Percentiles rank a stretch among this genome's conserved stretches.
Conservation (phyloP, 306 rosid genomes). For the Ceratonia siliqua region DNA sequence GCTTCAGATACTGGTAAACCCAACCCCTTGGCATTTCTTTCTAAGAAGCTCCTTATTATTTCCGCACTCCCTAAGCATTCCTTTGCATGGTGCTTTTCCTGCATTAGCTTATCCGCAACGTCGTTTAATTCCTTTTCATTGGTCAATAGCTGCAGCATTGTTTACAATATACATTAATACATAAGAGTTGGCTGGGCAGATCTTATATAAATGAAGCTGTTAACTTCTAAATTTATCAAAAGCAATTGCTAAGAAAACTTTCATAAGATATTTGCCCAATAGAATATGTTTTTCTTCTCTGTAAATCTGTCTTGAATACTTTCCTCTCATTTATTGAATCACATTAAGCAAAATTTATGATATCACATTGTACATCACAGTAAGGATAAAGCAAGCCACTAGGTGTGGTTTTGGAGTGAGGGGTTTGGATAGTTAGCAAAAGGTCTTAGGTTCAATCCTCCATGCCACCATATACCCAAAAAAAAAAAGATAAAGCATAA, state of each 20-base stretch:
- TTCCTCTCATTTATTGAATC: not conserved
- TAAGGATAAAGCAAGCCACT: no score
- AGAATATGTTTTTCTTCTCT: not conserved
- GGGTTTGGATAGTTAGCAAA: no score
- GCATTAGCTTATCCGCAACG: conserved; percentile 48
- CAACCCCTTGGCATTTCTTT: conserved; percentile 57
- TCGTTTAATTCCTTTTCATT: conserved; percentile 67
- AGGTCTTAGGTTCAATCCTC: no score
- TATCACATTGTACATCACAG: not conserved
- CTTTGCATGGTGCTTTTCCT: conserved; percentile 48
- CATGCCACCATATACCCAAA: no score
- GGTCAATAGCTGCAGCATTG: conserved; percentile 67
- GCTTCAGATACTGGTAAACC: conserved; percentile 64
- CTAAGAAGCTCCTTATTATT: conserved; percentile 60
- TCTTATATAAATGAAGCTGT: not conserved
- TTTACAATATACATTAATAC: conserved; percentile 25
- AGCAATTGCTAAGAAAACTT: not conserved
- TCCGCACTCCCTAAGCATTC: conserved; percentile 42
- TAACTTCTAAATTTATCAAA: conserved; percentile 5
- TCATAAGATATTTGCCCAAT: not conserved
- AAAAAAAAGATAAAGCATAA: not conserved
- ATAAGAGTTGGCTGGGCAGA: not conserved
- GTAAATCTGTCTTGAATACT: not conserved
- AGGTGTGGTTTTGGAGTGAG: no score
- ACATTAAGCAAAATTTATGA: not conserved